Percentiles rank a stretch among this genome's conserved stretches.
Evolutionary conservation across 2,329 filamentous ascomycete species (phyloP).

Genomic region (Pestalotiopsis sp.): DNA sequence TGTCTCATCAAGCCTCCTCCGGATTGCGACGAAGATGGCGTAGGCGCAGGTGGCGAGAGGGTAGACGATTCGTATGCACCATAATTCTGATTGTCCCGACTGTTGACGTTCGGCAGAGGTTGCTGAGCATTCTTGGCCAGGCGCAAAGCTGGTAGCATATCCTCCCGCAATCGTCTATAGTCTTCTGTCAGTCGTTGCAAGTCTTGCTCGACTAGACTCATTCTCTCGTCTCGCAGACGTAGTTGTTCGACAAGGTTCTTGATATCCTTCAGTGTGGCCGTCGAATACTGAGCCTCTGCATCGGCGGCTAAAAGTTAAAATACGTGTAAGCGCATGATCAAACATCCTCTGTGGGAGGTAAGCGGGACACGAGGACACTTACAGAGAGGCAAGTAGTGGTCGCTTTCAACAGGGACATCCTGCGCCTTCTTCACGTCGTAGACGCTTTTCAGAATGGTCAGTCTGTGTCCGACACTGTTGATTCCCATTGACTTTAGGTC

Average conservation of each 20-base stretch:
- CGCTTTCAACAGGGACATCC: conserved; percentile 85
- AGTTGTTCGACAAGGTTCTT: conserved; percentile 88
- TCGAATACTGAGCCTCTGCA: conserved; percentile 80
- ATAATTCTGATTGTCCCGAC: conserved; percentile 43
- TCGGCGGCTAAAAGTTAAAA: conserved; percentile 70
- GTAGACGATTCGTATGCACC: conserved; percentile 49
- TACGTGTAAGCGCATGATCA: conserved; percentile 9
- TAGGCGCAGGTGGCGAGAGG: conserved; percentile 59
- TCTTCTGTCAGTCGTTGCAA: conserved; percentile 83
- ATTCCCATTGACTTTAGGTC: conserved; percentile 96
- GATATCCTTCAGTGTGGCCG: conserved; percentile 90
- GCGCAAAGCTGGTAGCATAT: conserved; percentile 86
- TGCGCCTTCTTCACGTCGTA: conserved; percentile 96
- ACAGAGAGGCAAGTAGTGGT: conserved; percentile 94
- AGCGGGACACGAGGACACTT: conserved; percentile 39
- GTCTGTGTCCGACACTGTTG: conserved; percentile 85
- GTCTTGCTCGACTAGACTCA: conserved; percentile 81
- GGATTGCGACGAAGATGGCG: conserved; percentile 52
- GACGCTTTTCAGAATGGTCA: conserved; percentile 93
- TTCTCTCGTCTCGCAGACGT: conserved; percentile 85
- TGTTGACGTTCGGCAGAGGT: conserved; percentile 66
- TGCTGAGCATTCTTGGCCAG: conserved; percentile 91
- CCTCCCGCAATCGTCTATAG: conserved; percentile 84
- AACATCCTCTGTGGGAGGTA: neutral
- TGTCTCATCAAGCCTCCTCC: conserved; percentile 66